These are phyloP conservation scores for Allantophomopsis lycopodina DNA, from an alignment of 2,329 filamentous ascomycete genomes.

Conservation along the genomic window DNA sequence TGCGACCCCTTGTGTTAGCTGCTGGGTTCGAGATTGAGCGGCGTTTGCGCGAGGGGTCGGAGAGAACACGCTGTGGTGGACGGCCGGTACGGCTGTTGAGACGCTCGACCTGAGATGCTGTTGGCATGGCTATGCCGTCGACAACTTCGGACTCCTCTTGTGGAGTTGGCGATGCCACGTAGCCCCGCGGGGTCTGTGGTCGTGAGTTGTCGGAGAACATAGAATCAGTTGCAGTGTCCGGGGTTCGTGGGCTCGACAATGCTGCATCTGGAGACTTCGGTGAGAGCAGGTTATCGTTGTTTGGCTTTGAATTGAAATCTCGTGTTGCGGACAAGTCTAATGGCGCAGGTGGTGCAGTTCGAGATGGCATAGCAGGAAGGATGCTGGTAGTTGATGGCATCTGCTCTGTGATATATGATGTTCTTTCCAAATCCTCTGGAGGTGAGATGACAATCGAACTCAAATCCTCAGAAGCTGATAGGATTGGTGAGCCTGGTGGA, in stretches of 20 bases:
- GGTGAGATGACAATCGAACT: not conserved
- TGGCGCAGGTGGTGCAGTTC: constrained; percentile 3
- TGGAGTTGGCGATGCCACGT: too few relatives aligned
- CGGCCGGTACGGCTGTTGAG: constrained; percentile 17
- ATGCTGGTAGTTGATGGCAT: not conserved
- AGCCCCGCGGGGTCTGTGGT: constrained; percentile 2
- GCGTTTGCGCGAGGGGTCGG: constrained; percentile 13
- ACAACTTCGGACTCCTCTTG: not conserved
- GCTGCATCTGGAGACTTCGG: constrained; percentile 8
- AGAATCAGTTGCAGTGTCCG: not conserved
- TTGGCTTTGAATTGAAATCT: constrained; percentile 2
- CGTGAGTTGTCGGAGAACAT: constrained; percentile 2
- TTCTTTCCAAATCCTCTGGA: not conserved
- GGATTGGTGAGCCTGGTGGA: constrained; percentile 15
- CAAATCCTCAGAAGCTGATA: too few relatives aligned
- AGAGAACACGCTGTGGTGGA: constrained; percentile 7
- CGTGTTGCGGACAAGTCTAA: constrained; percentile 7
- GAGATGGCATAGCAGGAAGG: not conserved
- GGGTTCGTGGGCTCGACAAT: constrained; percentile 1
- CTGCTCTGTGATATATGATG: not conserved
- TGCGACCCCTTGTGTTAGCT: constrained; percentile 1
- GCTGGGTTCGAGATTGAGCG: constrained; percentile 4
- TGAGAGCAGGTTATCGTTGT: constrained; percentile 2
- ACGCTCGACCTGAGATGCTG: constrained; percentile 15
- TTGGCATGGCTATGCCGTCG: constrained; percentile 9